A percentile compares a stretch with the other conserved stretches of the same genome.
These are phyloP conservation scores for Vaccinium vitisidaea DNA, from an alignment of 148 eudicot species.

Conservation along the genomic window DNA sequence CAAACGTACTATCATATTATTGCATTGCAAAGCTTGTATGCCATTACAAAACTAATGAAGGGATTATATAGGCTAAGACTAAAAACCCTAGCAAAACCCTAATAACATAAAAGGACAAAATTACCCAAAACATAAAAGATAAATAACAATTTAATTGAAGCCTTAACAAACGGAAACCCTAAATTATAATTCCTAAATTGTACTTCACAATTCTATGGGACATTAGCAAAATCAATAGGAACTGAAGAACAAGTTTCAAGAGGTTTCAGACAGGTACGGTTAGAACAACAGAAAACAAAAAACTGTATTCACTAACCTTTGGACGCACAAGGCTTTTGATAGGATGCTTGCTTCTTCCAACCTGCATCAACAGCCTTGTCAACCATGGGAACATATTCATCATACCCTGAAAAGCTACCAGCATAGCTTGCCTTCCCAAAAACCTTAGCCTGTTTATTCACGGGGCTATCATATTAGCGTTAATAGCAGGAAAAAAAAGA, in stretches of 20 bases:
- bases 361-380: slow-evolving; percentile 94
- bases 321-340: slow-evolving; percentile 41
- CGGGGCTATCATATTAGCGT: slow-evolving; percentile 5
- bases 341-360: slow-evolving; percentile 70
- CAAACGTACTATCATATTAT: too few species aligned
- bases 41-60: too few species aligned
- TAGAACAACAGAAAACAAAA: not conserved
- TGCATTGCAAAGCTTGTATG: too few species aligned
- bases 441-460: slow-evolving; percentile 62
- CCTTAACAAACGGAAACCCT: too few species aligned
- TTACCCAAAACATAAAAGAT: too few species aligned
- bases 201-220: not conserved
- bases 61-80: too few species aligned
- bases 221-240: not conserved
- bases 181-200: too few species aligned
- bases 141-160: too few species aligned
- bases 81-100: too few species aligned
- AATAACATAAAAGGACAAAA: too few species aligned
- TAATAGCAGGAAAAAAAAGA: not conserved
- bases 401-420: slow-evolving; percentile 66
- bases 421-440: slow-evolving; percentile 52
- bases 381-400: slow-evolving; percentile 94
- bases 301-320: slow-evolving; percentile 44
- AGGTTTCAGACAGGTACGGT: not conserved
- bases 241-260: not conserved